phyloP scores from a whole-genome alignment of 176 grass and related monocot species.

The Bolboschoenus planiculmis region DNA sequence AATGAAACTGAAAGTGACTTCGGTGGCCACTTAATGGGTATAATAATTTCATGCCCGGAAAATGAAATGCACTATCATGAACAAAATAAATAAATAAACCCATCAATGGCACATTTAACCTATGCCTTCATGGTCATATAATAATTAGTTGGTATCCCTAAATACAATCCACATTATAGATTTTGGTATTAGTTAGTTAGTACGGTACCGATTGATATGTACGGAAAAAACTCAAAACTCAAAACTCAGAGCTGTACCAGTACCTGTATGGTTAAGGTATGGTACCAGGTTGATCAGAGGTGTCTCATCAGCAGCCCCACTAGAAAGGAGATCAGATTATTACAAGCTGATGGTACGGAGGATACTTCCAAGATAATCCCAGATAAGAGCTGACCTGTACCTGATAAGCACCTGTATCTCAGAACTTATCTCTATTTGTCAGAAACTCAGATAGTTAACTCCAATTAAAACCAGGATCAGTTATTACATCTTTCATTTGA shows the following conservation, averaged over 20 bases:
- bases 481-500: not conserved
- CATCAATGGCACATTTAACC: not conserved
- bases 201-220: not conserved
- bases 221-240: not conserved
- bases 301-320: not conserved
- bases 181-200: not conserved
- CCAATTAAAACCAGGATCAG: not conserved
- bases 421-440: not conserved
- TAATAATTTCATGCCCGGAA: not conserved
- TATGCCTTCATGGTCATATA: not conserved
- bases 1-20: not conserved
- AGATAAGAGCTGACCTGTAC: constrained; percentile 1
- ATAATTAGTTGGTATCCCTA: not conserved
- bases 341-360: not conserved
- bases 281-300: not conserved
- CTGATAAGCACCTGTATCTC: not conserved
- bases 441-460: not conserved
- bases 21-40: too few relatives aligned
- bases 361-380: not conserved
- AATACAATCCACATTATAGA: not conserved
- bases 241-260: not conserved
- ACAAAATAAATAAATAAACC: not conserved
- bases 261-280: not conserved
- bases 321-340: not conserved
- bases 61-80: not conserved